Percentiles rank a stretch among this genome's conserved stretches.
Conservation (phyloP, 495 filamentous ascomycete genomes). For the Wilcoxina mikolae region DNA sequence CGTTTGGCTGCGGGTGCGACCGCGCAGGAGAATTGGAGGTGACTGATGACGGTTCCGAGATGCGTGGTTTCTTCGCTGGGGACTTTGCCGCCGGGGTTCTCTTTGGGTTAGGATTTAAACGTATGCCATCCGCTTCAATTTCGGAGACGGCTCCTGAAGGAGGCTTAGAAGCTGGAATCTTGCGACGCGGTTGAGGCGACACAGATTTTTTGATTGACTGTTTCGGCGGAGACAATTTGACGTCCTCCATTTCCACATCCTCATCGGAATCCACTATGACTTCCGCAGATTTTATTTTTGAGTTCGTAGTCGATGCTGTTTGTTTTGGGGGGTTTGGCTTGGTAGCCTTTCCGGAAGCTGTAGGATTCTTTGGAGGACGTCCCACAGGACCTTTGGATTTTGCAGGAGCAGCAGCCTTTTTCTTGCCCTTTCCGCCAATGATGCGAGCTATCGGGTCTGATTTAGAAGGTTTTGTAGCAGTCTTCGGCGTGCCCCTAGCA, state of each 20-base stretch:
- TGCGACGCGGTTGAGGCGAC: not conserved
- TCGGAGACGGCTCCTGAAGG: slow-evolving; percentile 1
- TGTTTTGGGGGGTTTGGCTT: slow-evolving; percentile 10
- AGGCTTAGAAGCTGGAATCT: not conserved
- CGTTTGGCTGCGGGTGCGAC: slow-evolving; percentile 21
- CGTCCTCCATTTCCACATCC: slow-evolving; percentile 39
- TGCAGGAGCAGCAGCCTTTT: slow-evolving; percentile 30
- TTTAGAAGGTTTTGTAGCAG: slow-evolving; percentile 33
- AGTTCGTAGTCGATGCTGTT: slow-evolving; percentile 3
- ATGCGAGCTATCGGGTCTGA: slow-evolving; percentile 30
- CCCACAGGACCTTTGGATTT: slow-evolving; percentile 26
- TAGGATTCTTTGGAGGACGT: slow-evolving; percentile 23
- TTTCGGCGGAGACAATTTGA: not conserved
- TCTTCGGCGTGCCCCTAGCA: slow-evolving; percentile 1
- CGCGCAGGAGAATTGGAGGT: not conserved
- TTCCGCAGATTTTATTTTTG: slow-evolving; percentile 47
- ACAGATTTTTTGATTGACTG: not conserved
- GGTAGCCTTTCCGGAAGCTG: slow-evolving; percentile 12
- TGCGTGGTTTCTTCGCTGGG: slow-evolving; percentile 29
- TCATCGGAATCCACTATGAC: slow-evolving; percentile 50
- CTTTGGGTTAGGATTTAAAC: not conserved
- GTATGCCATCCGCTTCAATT: not conserved
- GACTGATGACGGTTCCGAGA: not conserved
- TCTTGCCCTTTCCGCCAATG: slow-evolving; percentile 31
- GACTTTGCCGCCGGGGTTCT: slow-evolving; percentile 12